phyloP scores from a whole-genome alignment of 345 rosid species.

The Garcia nutans region DNA sequence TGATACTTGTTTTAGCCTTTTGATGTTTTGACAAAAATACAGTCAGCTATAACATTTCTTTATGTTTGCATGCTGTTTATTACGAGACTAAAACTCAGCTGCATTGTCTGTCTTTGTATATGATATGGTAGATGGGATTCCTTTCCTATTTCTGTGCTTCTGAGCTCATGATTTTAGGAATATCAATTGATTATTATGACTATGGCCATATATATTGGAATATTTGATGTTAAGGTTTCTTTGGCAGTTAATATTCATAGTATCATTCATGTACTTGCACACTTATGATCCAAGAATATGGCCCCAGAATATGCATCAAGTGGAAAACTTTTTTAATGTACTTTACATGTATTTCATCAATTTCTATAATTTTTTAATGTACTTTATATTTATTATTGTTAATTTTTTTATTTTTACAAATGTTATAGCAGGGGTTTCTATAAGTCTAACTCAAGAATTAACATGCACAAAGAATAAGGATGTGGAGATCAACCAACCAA shows the following conservation, averaged over 20 bases:
- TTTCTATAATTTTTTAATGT: no score
- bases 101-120: not conserved
- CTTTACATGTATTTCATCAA: no score
- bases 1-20: not conserved
- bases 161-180: not conserved
- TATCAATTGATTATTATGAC: not conserved
- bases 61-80: not conserved
- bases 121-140: not conserved
- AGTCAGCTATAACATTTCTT: not conserved
- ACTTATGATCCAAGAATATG: constrained; percentile 51
- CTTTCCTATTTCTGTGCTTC: not conserved
- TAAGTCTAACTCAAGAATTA: no score
- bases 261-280: constrained; percentile 1
- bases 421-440: no score
- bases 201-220: not conserved
- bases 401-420: no score
- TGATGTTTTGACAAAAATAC: not conserved
- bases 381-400: no score
- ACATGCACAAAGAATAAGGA: no score
- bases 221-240: not conserved
- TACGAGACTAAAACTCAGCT: not conserved
- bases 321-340: no score
- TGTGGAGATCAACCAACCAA: no score
- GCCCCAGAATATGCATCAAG: constrained; percentile 98
- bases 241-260: not conserved